Evolutionary conservation across 768 basidiomycete species (phyloP).

Genomic region (Agrocybe chaxingu): DNA sequence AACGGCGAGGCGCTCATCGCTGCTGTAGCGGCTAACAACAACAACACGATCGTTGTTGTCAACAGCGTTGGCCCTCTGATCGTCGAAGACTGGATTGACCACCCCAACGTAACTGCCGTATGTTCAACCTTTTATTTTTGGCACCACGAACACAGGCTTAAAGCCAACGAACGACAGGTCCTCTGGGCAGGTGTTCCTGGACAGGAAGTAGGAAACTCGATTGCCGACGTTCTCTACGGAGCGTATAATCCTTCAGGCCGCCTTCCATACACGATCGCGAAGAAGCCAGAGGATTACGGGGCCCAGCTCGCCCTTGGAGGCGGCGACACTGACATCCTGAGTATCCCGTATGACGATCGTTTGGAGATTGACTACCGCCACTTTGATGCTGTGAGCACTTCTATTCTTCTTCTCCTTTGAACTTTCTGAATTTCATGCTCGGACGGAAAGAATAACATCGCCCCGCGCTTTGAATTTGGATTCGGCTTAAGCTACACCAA

Average conservation of each 20-base stretch:
- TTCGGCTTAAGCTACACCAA: conserved; percentile 82
- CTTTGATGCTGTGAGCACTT: conserved; percentile 55
- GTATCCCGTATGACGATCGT: conserved; percentile 55
- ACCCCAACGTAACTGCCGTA: conserved; percentile 67
- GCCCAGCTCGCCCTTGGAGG: conserved; percentile 41
- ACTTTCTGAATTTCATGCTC: not conserved
- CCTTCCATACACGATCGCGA: conserved; percentile 72
- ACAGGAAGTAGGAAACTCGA: conserved; percentile 61
- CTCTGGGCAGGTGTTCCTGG: conserved; percentile 66
- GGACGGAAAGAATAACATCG: conserved; percentile 52
- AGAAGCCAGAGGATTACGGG: conserved; percentile 53
- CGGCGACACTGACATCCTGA: conserved; percentile 30
- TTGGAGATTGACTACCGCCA: conserved; percentile 67
- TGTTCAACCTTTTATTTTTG: conserved; percentile 21
- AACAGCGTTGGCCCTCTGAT: conserved; percentile 58
- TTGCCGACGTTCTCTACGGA: conserved; percentile 68
- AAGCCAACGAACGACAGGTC: conserved; percentile 26
- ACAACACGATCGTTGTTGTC: conserved; percentile 66
- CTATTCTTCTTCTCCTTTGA: not conserved
- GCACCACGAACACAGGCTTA: conserved; percentile 12
- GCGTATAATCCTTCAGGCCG: conserved; percentile 61
- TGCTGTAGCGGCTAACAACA: conserved; percentile 61
- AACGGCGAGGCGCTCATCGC: conserved; percentile 65
- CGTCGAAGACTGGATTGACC: conserved; percentile 61
- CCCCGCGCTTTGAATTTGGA: conserved; percentile 83